Percentiles rank a stretch among this genome's conserved stretches.
These are phyloP conservation scores for Exophiala alcalophila DNA, from an alignment of 2,329 filamentous ascomycete species.

Conservation along the genomic window DNA sequence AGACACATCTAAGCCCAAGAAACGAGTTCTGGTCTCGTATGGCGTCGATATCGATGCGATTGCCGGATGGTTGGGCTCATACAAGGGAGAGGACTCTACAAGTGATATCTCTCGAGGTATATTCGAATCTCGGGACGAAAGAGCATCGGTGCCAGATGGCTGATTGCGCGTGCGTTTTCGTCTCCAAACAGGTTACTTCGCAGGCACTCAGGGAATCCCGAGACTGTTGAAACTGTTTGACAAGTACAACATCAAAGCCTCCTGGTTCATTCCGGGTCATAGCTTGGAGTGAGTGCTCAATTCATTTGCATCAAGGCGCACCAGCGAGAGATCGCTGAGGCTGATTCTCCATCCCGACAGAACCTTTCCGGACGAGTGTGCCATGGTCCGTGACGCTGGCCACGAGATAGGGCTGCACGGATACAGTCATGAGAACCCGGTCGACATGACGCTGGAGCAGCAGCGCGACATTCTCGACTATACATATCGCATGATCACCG, in stretches of 20 bases:
- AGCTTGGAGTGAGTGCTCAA: constrained; percentile 48
- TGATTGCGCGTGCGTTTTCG: not conserved
- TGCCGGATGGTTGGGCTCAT: constrained; percentile 71
- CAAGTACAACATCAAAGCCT: constrained; percentile 69
- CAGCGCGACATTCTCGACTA: constrained; percentile 79
- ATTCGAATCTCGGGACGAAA: not conserved
- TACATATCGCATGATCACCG: constrained; percentile 67
- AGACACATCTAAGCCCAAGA: constrained; percentile 35
- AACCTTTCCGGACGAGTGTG: constrained; percentile 65
- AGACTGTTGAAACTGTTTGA: constrained; percentile 68
- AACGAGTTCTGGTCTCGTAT: constrained; percentile 57
- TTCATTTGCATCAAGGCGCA: not conserved
- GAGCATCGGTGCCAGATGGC: not conserved
- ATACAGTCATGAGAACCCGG: constrained; percentile 72
- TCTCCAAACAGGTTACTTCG: constrained; percentile 52
- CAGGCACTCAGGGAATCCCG: constrained; percentile 65
- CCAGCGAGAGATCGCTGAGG: not conserved
- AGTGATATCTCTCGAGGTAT: constrained; percentile 68
- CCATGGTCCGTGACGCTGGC: constrained; percentile 58
- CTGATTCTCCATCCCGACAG: constrained; percentile 2
- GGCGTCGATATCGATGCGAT: constrained; percentile 73
- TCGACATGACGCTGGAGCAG: constrained; percentile 69
- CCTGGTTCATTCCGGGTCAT: constrained; percentile 65
- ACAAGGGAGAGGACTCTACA: constrained; percentile 68
- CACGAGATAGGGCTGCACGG: constrained; percentile 68